These are phyloP conservation scores for Talaromyces sp. DNA, from an alignment of 2,329 filamentous ascomycete species.

Conservation along the genomic window DNA sequence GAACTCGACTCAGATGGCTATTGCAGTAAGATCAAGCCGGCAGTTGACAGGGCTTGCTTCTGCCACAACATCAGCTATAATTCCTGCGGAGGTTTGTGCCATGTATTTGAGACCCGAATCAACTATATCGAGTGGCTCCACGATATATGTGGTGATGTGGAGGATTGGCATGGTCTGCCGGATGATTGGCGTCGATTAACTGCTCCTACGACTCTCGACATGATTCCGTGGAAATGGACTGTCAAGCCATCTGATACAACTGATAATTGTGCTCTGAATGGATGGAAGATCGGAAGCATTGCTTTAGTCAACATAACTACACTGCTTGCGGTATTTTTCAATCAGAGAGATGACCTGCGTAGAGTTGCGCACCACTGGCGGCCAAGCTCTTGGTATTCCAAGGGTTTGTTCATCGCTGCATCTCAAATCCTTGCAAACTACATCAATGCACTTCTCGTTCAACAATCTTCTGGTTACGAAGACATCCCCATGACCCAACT, in stretches of 20 bases:
- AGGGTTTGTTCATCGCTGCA: not conserved
- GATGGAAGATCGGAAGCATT: not conserved
- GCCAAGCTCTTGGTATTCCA: not conserved
- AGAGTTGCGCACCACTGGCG: not conserved
- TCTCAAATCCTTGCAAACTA: constrained; percentile 1
- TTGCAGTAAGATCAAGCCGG: not conserved
- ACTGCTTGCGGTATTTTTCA: not conserved
- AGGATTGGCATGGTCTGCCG: constrained; percentile 5
- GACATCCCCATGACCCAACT: not conserved
- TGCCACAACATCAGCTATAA: not conserved
- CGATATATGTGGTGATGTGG: not conserved
- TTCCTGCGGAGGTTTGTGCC: not conserved
- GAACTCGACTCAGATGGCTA: not conserved
- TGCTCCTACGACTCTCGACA: not conserved
- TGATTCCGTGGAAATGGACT: constrained; percentile 4
- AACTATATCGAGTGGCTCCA: not conserved
- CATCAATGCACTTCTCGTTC: not conserved
- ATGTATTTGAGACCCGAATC: not conserved
- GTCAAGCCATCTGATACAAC: not conserved
- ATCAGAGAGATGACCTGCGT: not conserved
- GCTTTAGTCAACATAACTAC: not conserved
- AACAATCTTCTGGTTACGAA: not conserved
- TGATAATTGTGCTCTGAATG: not conserved
- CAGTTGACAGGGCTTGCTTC: not conserved
- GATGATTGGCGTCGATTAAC: constrained; percentile 1